Evolutionary conservation across 495 filamentous ascomycete genomes (phyloP), one percentile per base, ranked within the genome.

Genomic region (Rusavskia elegans): DNA sequence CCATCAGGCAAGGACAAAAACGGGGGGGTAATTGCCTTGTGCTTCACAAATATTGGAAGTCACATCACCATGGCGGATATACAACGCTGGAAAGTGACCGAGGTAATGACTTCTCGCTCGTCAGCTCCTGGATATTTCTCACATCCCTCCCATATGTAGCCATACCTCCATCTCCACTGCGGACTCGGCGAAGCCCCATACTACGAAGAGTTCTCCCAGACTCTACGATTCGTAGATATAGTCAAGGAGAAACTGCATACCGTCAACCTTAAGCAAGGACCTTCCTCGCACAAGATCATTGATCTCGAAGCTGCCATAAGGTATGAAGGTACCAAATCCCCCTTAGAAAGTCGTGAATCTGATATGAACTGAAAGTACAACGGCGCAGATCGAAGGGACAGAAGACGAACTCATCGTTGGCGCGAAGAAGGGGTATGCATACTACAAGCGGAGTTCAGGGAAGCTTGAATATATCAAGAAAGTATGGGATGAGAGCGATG

Each of bases 221-320:
- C 77, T 54, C 77, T 95, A 38, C 85, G 89, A 56, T 95, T 92
- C 65, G 80, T 95, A 54, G 89, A 97, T 68, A 92, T 95, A 66
- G 85, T 81, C 66, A 77, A 85, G 55, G 73, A 83, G 62, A 78
- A 81, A 55, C 63, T 94, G 39, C 88, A 93, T 68, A 69, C 70
- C 32, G 71, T 95, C 53, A 76, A 87, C 60, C 69, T 92, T n/a
- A 67, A 63, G 35, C 65, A 76, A 52, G 83, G 81, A 5, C 76
- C 81, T 20, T 67, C 66, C 14, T 82, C 83, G 39, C 70, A 89
- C 60, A 76, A 70, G 52, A 76, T 79, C 16, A 59, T 85, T 48
- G 74, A 86, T 58, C 77, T 89, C 19, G 77, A 83, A 50, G 71
- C 74, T 64, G 67, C 79, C 57, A 64, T 86, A 71, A 71, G 84